Evolutionary conservation across 495 filamentous ascomycete species (phyloP), one percentile per base, ranked within the genome.

Genomic region (Aspergillus nanangensis): DNA sequence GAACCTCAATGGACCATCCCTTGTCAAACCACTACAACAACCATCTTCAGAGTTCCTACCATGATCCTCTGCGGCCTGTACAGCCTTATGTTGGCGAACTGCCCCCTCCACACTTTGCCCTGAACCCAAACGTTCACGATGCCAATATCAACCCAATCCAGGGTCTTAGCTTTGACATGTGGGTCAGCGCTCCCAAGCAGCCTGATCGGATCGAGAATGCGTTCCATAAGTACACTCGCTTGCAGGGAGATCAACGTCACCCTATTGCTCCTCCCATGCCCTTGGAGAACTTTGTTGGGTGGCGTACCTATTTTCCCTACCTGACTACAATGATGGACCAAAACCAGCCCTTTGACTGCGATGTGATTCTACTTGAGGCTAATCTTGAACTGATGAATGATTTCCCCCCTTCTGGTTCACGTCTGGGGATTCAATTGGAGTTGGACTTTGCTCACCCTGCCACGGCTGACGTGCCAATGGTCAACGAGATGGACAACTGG

Each of bases 101-200:
- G 5, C 62, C 70, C 3, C 57, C 63, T 5, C 60, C 73, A 34
- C 62, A 59, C 45, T 62, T 67, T 41, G 65, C 58, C 5, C 47
- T 70, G 17, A 66, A 61, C 15, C 63, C 63, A 2, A 70, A 53
- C 38, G 58, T 65, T 51, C 67, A 68, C 22, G 61, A 65, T 8
- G 38, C 57, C 5, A 56, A 56, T 18, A 38, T 56, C 22, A 63
- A 67, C 32, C 53, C 52, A 10, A 58, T 79, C 23, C 62, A 68
- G 45, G 64, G 64, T 20, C 65, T 78, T 43, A 65, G 62, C 20
- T 79, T 80, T 48, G 66, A 69, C 38, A 78, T 80, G 75, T 76
- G 66, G 67, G 64, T 79, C 7, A 67, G 62, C 43, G 58, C 63
- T 5, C 71, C 67, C 19, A 58, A 71, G 20, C 61, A 73, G 39